These are phyloP conservation scores for Trichosporon sp. DNA, from an alignment of 1,284 basidiomycete genomes.

Conservation along the genomic window DNA sequence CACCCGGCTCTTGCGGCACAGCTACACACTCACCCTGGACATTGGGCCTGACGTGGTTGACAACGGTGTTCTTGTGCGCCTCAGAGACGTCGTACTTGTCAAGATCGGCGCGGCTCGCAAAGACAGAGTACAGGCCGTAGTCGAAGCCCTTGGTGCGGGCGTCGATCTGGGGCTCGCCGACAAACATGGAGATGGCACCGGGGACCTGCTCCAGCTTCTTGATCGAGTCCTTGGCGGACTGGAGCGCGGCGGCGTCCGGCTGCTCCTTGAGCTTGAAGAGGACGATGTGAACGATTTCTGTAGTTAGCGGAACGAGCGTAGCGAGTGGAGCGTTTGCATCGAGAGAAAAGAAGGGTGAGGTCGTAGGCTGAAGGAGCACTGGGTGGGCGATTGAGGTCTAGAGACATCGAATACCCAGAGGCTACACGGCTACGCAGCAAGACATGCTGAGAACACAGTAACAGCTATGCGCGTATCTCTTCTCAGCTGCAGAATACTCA, in stretches of 20 bases:
- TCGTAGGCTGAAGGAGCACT: too few relatives aligned
- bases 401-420: too few relatives aligned
- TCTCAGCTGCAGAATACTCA: slow-evolving; percentile 23
- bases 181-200: slow-evolving; percentile 42
- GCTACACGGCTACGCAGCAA: too few relatives aligned
- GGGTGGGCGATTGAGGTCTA: too few relatives aligned
- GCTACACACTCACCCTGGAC: slow-evolving; percentile 44
- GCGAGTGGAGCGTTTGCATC: not conserved
- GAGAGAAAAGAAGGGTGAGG: too few relatives aligned
- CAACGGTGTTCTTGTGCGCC: slow-evolving; percentile 50
- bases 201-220: slow-evolving; percentile 46
- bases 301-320: not conserved
- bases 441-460: too few relatives aligned
- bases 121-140: slow-evolving; percentile 56
- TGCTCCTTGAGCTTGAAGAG: slow-evolving; percentile 50
- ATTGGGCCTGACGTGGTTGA: slow-evolving; percentile 49
- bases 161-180: slow-evolving; percentile 51
- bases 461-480: too few relatives aligned
- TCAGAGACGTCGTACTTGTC: slow-evolving; percentile 54
- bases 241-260: slow-evolving; percentile 38
- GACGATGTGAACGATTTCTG: slow-evolving; percentile 56
- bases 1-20: too few relatives aligned
- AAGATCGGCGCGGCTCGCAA: slow-evolving; percentile 45
- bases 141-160: slow-evolving; percentile 54
- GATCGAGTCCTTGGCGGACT: slow-evolving; percentile 43